Evolutionary conservation across 345 rosid species (phyloP), one percentile per base, ranked within the genome.

Genomic region (Nephelium lappaceum): DNA sequence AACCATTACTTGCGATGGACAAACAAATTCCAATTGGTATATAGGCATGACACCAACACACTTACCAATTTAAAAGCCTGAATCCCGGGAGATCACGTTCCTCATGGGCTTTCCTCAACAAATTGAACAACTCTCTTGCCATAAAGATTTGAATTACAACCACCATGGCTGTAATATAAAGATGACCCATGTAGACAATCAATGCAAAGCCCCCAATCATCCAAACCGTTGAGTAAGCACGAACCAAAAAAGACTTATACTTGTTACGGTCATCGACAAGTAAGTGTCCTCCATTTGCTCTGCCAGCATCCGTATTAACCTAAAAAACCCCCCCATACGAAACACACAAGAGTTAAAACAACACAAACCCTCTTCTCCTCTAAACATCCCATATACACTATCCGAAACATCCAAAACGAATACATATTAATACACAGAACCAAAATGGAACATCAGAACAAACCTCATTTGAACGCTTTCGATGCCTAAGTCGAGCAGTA

Each of bases 141-240:
- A 95, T 95, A 81, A 76, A 92, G 60, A 95, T 91, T 86, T 95
- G 98, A 77, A 95, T 93, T 60, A 95, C 98, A 73, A 95, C 93
- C 27, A 95, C 93, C 99, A 95, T 93, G 58, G 98, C 98, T n/a
- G 95, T 88, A 73, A 95, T 93, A 80, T 88, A 95, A 60, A 93
- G 98, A 89, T 95, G 99, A 4, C 99, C 99, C 97, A 93, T 86
- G 89, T 91, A 93, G 83, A 95, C 96, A 74, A 93, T 71, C 36
- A 93, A 82, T 15, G 87, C 90, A 72, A 95, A 95, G 57, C 93
- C 92, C 53, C 89, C 97, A 84, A 93, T 93, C 99, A 95, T 95
- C 98, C 99, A 95, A 75, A 95, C 65, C 0, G 97, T 88, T 8
- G 98, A 95, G 79, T 87, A 78, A 31, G 98, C 79, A 69, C 97